These are phyloP conservation scores for Martensiomyces pterosporus DNA, from an alignment of 192 early-diverging fungal species.

Conservation along the genomic window DNA sequence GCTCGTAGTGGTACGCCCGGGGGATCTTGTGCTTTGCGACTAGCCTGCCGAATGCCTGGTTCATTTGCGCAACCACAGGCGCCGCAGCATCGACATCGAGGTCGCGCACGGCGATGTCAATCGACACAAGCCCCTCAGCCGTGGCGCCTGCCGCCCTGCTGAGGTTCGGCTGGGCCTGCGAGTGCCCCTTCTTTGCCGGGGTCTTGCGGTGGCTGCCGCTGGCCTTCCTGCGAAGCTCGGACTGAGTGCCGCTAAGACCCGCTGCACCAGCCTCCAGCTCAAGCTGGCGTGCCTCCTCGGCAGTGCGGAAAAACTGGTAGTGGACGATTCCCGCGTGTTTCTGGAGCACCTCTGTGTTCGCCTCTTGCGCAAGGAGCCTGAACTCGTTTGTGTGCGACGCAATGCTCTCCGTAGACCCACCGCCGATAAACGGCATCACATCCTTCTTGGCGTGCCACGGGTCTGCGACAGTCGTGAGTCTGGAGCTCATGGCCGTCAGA, in stretches of 20 bases:
- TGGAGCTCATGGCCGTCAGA: constrained; percentile 27
- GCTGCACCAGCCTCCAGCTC: constrained; percentile 3
- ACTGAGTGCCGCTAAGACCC: neutral
- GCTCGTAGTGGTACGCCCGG: constrained; percentile 65
- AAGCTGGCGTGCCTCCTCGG: constrained; percentile 37
- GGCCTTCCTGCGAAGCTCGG: neutral
- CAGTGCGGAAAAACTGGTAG: constrained; percentile 47
- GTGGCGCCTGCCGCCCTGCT: neutral
- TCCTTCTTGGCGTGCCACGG: constrained; percentile 38
- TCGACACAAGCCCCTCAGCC: constrained; percentile 38
- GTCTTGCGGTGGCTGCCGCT: constrained; percentile 9
- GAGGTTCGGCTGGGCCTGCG: constrained; percentile 2
- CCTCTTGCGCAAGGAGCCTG: constrained; percentile 21
- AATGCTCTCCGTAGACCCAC: neutral
- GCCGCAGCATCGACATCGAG: constrained; percentile 10
- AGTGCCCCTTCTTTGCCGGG: constrained; percentile 16
- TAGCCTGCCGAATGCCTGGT: constrained; percentile 54
- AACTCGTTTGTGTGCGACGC: constrained; percentile 46
- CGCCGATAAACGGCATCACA: constrained; percentile 3
- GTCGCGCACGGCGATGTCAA: constrained; percentile 52
- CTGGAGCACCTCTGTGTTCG: constrained; percentile 13
- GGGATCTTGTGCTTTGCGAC: constrained; percentile 67
- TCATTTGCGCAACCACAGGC: constrained; percentile 47
- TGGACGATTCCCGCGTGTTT: constrained; percentile 22
- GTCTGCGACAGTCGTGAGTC: constrained; percentile 35